Evolutionary conservation across 2,329 filamentous ascomycete species (phyloP), one percentile per base, ranked within the genome.

Genomic region (Alternaria longipes): DNA sequence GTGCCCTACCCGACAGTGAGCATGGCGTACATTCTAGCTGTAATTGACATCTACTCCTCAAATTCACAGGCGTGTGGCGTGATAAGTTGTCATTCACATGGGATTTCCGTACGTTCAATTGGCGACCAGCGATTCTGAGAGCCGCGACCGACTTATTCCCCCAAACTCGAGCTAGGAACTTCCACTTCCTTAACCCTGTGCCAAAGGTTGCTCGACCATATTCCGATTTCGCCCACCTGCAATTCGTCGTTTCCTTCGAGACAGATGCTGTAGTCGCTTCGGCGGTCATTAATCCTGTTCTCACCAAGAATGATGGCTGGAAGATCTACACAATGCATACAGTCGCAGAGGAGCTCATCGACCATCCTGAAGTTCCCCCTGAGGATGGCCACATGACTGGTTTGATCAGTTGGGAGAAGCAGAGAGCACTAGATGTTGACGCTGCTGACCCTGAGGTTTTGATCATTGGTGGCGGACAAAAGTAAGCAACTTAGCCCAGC

Each of bases 391-490:
- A 60, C 40, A 60, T 56, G 57, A 60, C 51, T 24, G 44, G 38
- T 51, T 34, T 49, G 20, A 56, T 60, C 9, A 60, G 57, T 28
- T 63, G 60, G 60, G 44, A 63, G 38, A 44, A 24, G 9, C 50
- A 63, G 44, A 63, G 60, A 42, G 30, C 41, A 22, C 18, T 42
- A 32, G 60, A 59, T 4, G 41, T 50, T 34, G 60, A 63, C 16
- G 22, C 34, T 11, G 56, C 52, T 14, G 45, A 63, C 28, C 60
- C 60, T 41, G 60, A 63, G 46, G 40, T 63, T 51, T 56, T 47
- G 57, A 71, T 38, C 66, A 76, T 47, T 76, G 75, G 57, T 42
- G 61, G 61, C 62, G 16, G 67, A 60, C 61, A 64, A 41, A 60
- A 61, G 61, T 64, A 53, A 61, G 57, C 24, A 28, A 14, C 18